Evolutionary conservation across 176 grass and related monocot genomes (phyloP), one percentile per base, ranked within the genome.

Genomic region (Canna indica): DNA sequence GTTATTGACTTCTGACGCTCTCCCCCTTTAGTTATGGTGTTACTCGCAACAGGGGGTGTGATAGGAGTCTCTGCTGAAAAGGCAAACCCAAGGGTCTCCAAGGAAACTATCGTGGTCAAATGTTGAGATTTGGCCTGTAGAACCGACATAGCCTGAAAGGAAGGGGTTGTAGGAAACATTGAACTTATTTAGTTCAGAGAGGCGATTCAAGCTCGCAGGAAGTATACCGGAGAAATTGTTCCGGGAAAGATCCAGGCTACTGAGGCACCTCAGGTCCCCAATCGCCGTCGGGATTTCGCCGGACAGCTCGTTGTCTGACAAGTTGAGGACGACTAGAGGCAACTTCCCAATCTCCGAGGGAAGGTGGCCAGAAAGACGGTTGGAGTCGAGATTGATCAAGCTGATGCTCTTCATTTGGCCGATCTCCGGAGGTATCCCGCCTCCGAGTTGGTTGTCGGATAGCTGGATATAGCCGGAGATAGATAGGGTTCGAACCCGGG

Each of bases 181-280:
- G 84, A 97, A 97, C 72, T 83, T 78, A 35, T 46, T 72, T 28
- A 97, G 84, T 7, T 76, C 68, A 16, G 71, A 75, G 10, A 97
- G 79, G 39, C 75, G 6, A 69, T 78, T 83, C 46, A 97, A 48
- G 75, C 65, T 93, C 24, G 29, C 22, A 20, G 89, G 94, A 64
- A 97, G 77, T 68, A 83, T 71, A 45, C 86, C 89, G 24, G 94
- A 97, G 72, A 97, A 85, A 60, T 93, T 97, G 75, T 97, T 97
- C 77, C 10, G 48, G 0, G 94, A 92, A 1, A 97, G 35, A 72
- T 97, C 94, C 36, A 93, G 22, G 28, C 36, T 90, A 32, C 77
- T 52, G 47, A 97, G 86, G 72, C 94, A 97, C 53, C 26, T 12
- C 27, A 97, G 63, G 59, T 8, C 0, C 15, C 89, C 89, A 35